Conservation (phyloP, 139 green algal genomes). For the Chlamydomonas sp. region DNA sequence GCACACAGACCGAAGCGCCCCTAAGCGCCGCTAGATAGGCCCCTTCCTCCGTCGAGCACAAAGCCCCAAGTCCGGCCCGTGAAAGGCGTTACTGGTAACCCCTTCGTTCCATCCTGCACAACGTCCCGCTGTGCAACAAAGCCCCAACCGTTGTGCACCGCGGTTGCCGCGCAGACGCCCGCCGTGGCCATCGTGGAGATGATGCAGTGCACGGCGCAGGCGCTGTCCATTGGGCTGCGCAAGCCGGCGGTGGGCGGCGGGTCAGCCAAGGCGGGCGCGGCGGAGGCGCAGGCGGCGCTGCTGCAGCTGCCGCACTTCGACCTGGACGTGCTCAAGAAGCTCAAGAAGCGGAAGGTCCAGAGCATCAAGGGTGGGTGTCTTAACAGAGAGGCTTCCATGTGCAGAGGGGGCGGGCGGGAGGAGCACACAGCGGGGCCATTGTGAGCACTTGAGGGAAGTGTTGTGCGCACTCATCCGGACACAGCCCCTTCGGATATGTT, state of each 20-base stretch:
- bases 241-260: constrained; percentile 40
- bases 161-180: constrained; percentile 62
- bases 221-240: constrained; percentile 46
- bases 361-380: constrained; percentile 63
- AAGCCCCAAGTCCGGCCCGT: no score
- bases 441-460: background rate
- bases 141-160: no score
- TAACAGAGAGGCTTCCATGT: no score
- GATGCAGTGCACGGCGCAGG: constrained; percentile 86
- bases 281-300: constrained; percentile 50
- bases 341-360: constrained; percentile 70
- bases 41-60: no score
- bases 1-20: background rate
- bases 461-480: background rate
- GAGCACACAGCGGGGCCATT: no score
- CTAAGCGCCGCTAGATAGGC: no score
- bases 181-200: constrained; percentile 79
- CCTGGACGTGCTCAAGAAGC: constrained; percentile 68
- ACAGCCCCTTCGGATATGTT: no score
- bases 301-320: constrained; percentile 86
- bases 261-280: constrained; percentile 38
- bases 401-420: no score
- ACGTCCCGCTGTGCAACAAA: no score
- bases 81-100: background rate
- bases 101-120: background rate